Evolutionary conservation across 176 grass and related monocot genomes (phyloP).

Genomic region (Metroxylon sagu): DNA sequence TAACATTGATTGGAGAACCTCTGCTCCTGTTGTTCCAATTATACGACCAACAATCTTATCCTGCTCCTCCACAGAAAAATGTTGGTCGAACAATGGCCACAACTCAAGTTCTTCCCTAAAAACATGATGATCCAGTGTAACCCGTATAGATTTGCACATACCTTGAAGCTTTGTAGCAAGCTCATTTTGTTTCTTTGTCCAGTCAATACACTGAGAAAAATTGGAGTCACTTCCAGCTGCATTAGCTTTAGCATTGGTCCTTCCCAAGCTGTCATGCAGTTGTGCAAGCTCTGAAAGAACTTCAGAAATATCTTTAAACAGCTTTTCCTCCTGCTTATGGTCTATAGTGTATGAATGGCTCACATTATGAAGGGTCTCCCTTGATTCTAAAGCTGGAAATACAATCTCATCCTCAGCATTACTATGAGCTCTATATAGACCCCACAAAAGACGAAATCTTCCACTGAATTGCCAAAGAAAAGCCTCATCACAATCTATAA

Average conservation of each 20-base stretch:
- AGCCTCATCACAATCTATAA: conserved; percentile 56
- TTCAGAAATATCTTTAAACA: conserved; percentile 72
- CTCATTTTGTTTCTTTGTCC: conserved; percentile 48
- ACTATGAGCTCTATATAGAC: conserved; percentile 88
- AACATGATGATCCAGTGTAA: conserved; percentile 80
- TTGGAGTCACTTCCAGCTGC: conserved; percentile 9
- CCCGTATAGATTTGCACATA: conserved; percentile 76
- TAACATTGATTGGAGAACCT: conserved; percentile 93
- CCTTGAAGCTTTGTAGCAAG: conserved; percentile 76
- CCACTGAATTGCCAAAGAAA: conserved; percentile 58
- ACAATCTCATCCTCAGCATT: conserved; percentile 89
- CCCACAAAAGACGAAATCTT: conserved; percentile 84
- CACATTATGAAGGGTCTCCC: conserved; percentile 74
- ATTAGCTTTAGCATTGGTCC: conserved; percentile 3
- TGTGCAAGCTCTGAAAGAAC: conserved; percentile 54
- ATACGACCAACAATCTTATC: conserved; percentile 86
- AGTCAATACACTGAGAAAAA: conserved; percentile 32
- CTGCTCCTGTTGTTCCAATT: conserved; percentile 91
- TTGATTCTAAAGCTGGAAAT: conserved; percentile 92
- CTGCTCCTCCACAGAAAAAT: conserved; percentile 83
- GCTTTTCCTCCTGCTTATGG: conserved; percentile 82
- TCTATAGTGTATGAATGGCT: conserved; percentile 88
- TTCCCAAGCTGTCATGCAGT: conserved; percentile 31
- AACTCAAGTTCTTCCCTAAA: conserved; percentile 76
- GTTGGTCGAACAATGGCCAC: conserved; percentile 87